phyloP scores from a whole-genome alignment of 2,329 filamentous ascomycete genomes.

The Orbilia javanica region DNA sequence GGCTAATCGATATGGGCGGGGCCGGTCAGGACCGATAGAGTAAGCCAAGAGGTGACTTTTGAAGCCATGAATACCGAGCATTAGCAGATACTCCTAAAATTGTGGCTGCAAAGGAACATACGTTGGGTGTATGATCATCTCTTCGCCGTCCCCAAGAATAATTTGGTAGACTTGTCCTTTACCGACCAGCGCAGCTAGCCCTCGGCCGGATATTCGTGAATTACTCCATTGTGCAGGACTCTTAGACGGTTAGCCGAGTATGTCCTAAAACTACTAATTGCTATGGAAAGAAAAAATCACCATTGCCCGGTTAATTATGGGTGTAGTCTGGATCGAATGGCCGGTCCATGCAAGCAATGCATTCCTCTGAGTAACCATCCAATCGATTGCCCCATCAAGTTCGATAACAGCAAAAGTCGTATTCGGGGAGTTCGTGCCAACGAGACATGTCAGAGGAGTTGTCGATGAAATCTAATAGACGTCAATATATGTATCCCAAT shows the following conservation, averaged over 20 bases:
- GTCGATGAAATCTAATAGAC: constrained; percentile 72
- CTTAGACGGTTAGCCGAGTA: constrained; percentile 66
- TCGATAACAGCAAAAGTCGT: constrained; percentile 89
- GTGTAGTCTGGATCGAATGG: constrained; percentile 81
- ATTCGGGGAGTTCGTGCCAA: constrained; percentile 86
- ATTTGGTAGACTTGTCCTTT: constrained; percentile 92
- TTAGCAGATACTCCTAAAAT: not conserved
- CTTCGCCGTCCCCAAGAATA: constrained; percentile 82
- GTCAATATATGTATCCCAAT: not conserved
- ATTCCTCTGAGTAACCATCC: constrained; percentile 89
- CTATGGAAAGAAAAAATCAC: constrained; percentile 64
- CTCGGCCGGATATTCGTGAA: constrained; percentile 87
- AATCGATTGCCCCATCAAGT: constrained; percentile 93
- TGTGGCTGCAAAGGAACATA: constrained; percentile 62
- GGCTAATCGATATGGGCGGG: constrained; percentile 87
- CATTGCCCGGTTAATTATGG: constrained; percentile 79
- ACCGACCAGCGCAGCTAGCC: constrained; percentile 84
- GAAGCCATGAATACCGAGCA: not conserved
- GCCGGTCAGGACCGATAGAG: constrained; percentile 75
- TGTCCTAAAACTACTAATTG: not conserved
- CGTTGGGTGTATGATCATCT: constrained; percentile 88
- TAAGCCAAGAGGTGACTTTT: constrained; percentile 90
- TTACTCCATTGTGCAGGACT: constrained; percentile 90
- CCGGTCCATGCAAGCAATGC: constrained; percentile 97
- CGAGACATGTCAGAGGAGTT: constrained; percentile 85